Evolutionary conservation across 352 stramenopile species (phyloP).

Genomic region (Phytophthora fragariaefolia): DNA sequence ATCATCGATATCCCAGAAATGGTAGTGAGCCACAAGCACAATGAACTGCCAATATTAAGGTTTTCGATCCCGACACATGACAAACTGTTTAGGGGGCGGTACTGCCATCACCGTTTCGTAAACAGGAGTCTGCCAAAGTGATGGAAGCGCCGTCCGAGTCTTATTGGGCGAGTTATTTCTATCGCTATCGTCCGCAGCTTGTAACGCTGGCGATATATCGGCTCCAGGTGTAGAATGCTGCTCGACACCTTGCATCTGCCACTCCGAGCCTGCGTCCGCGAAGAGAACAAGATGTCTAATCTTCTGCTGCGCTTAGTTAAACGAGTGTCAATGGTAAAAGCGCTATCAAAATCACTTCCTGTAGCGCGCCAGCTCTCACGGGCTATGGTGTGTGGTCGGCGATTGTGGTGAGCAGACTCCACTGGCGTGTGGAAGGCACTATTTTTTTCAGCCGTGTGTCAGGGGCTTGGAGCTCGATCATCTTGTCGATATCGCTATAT

Average conservation of each 20-base stretch:
- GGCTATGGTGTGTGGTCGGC: not conserved
- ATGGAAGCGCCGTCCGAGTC: not conserved
- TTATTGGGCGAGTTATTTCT: not conserved
- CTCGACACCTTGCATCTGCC: not conserved
- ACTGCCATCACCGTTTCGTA: not conserved
- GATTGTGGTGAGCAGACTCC: not conserved
- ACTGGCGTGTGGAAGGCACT: not conserved
- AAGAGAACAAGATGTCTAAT: not conserved
- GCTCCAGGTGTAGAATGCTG: not conserved
- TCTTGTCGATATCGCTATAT: not conserved
- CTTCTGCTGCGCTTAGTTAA: not conserved
- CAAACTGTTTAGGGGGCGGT: not conserved
- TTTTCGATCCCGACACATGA: not conserved
- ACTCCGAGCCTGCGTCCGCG: not conserved
- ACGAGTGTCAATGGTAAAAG: not conserved
- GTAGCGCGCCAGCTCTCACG: not conserved
- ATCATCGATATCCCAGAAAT: not conserved
- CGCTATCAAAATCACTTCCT: not conserved
- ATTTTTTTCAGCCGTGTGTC: not conserved
- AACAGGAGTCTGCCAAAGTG: not conserved
- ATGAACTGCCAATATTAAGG: conserved; percentile 7
- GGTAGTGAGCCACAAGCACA: not conserved
- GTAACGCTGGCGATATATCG: not conserved
- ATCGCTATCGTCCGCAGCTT: not conserved
- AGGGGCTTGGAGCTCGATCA: not conserved